Conservation (phyloP, 495 filamentous ascomycete species). For the Talaromyces wortmannii region DNA sequence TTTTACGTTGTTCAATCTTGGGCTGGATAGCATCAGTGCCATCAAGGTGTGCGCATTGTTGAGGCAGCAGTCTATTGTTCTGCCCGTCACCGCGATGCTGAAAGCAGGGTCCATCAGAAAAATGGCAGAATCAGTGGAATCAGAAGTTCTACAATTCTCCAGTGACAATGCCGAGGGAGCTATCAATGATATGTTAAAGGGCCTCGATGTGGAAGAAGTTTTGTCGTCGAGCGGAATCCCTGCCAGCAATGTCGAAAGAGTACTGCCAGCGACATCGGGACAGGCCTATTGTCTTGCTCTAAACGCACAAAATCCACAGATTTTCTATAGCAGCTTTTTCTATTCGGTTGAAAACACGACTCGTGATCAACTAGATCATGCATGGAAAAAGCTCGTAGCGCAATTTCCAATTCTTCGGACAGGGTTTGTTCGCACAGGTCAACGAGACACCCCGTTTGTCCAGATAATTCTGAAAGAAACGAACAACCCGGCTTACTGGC, state of each 20-base stretch:
- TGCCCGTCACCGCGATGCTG: conserved; percentile 28
- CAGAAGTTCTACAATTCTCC: not conserved
- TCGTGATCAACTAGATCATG: conserved; percentile 11
- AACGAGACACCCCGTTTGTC: conserved; percentile 12
- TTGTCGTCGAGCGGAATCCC: conserved; percentile 14
- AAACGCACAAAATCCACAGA: conserved; percentile 17
- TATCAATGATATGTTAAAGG: conserved; percentile 9
- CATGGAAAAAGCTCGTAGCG: conserved; percentile 16
- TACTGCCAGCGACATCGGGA: conserved; percentile 22
- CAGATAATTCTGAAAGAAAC: conserved; percentile 17
- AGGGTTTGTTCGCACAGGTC: conserved; percentile 17
- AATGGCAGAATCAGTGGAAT: conserved; percentile 17
- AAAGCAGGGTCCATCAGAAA: conserved; percentile 22
- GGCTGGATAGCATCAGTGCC: conserved; percentile 76
- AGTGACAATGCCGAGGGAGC: conserved; percentile 5
- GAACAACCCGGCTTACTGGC: conserved; percentile 18
- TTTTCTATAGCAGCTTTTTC: conserved; percentile 25
- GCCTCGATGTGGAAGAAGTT: conserved; percentile 11
- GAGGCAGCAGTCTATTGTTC: conserved; percentile 20
- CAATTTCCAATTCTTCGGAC: conserved; percentile 22
- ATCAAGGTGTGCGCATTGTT: conserved; percentile 41
- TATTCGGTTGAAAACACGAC: conserved; percentile 13
- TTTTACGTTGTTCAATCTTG: conserved; percentile 67
- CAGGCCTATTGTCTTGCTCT: conserved; percentile 26
- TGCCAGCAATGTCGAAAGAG: conserved; percentile 6